Evolutionary conservation across 371 early-diverging fungal species (phyloP), one percentile per base, ranked within the genome.

Genomic region (Coemansia sp.): DNA sequence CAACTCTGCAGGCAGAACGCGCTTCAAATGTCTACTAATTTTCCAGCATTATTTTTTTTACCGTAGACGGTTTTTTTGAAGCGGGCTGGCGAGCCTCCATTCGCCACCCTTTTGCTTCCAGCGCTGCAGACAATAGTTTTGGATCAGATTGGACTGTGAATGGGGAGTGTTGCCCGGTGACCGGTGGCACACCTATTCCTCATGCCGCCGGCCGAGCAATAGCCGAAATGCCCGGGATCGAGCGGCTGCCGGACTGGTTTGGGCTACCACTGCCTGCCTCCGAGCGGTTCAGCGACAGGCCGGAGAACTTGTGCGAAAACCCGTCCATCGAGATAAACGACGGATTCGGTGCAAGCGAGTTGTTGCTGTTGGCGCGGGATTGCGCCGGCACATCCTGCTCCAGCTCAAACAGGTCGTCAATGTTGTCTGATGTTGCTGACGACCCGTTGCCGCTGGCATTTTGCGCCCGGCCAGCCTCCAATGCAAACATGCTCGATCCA

Each of bases 361-460:
- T 57, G 47, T 49, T 58, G 62, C 42, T 42, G 37, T 42, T 61
- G 6, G 39, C 4, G 42, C 51, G 60, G 3, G 43, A 33, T 14
- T 52, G 57, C 10, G 36, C 11, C 16, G 71, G 54, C 7, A 11
- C 37, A 12, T 74, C 74, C 36, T 64, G 65, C 43, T 74, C 74
- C 37, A 74, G 62, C 71, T 74, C 74, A 62, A 74, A 74, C 62
- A 70, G 40, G 12, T 74, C 74, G 36, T 60, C 74, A 9, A 58
- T 55, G 58, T 65, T 47, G 46, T 74, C 74, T 0, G 74, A 74
- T 10, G 74, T 55, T 0, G 59, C 49, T 48, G 74, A 74, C 14
- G 74, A 74, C 7, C 61, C 70, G 37, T 64, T 60, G 34, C 33
- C 42, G 43, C 74, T 74, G 38, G 51, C 47, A 31, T 59, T 54